phyloP scores from a whole-genome alignment of 441 rosid species.

The Omphalea diandra region DNA sequence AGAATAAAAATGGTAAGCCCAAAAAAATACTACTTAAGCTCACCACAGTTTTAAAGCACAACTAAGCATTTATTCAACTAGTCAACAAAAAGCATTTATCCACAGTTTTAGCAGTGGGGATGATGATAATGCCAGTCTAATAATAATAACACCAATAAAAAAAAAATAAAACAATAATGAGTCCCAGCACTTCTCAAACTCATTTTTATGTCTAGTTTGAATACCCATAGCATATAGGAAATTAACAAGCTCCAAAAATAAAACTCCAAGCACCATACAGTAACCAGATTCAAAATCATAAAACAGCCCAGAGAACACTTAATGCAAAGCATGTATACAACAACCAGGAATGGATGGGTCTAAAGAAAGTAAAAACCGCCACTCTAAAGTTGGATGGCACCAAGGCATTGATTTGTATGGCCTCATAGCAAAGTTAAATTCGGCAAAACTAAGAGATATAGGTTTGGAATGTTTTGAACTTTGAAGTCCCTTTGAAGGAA shows the following conservation, averaged over 20 bases:
- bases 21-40: constrained; percentile 14
- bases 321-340: background rate
- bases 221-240: background rate
- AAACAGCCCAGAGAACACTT: background rate
- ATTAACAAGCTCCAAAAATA: background rate
- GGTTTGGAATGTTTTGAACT: background rate
- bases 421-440: background rate
- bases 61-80: background rate
- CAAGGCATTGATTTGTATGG: background rate
- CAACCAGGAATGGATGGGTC: background rate
- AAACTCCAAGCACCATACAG: background rate
- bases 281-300: background rate
- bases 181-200: too few relatives aligned
- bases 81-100: background rate
- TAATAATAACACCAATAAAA: background rate
- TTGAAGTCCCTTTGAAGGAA: constrained; percentile 1
- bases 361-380: background rate
- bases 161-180: background rate
- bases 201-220: too few relatives aligned
- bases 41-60: constrained; percentile 3
- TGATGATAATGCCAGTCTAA: too few relatives aligned
- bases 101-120: too few relatives aligned
- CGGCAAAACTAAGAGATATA: background rate
- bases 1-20: constrained; percentile 20
- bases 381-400: background rate